Evolutionary conservation across 176 grass and related monocot genomes (phyloP), one percentile per base, ranked within the genome.

Genomic region (Avena atlantica): DNA sequence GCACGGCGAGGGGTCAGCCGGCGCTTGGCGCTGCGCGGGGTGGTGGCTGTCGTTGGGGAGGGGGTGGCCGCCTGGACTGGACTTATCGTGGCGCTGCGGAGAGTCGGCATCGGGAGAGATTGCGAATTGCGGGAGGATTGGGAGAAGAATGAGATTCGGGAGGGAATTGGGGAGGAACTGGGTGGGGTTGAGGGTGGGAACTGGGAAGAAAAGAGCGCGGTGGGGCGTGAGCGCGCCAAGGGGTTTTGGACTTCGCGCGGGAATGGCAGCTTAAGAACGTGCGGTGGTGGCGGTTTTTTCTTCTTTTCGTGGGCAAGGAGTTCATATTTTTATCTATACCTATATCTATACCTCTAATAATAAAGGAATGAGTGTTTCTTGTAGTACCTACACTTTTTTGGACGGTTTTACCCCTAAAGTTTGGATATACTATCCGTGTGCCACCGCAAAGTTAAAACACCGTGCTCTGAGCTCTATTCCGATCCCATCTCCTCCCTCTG

Each of bases 61-160:
- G 78, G 57, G 4, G 67, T 76, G 48, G 42, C 83, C 15, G 40
- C 59, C 6, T 50, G 80, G 14, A 75, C 85, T 8, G 82, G 70
- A 53, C n/a, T 81, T 24, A 86, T 61, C 47, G 93, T 86, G 70
- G 87, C 89, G 75, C 92, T 96, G 78, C 89, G 90, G 2, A 96
- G 89, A 14, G 92, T 92, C 59, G 92, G 94, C 94, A 96, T 96
- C 66, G 85, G 1, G 13, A n/a, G 57, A 27, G 42, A 19, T 0
- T 25, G 29, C 36, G n/a, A 70, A 68, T 19, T 55, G 69, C 37
- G 70, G 37, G 10, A 37, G 36, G 58, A 37, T 52, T 45, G 0
- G 86, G 31, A 9, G 59, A 63, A 13, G 81, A 4, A 10, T 29
- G 57, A 27, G 61, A 62, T 15, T 42, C 15, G 47, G 25, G 64